phyloP scores from a whole-genome alignment of 1,284 basidiomycete genomes.

The Ganoderma lingzhi region DNA sequence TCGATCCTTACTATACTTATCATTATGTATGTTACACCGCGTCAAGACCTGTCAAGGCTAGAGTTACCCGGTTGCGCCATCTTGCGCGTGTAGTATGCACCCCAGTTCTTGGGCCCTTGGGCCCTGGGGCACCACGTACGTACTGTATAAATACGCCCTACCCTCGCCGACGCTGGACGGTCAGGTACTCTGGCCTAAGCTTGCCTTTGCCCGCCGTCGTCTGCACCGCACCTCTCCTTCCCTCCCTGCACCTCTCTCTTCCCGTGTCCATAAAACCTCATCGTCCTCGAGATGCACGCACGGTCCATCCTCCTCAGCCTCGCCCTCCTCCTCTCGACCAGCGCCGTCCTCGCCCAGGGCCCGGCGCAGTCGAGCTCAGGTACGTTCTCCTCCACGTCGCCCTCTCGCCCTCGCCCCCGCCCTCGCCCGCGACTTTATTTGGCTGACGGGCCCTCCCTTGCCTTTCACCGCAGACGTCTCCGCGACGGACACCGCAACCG shows the following conservation, averaged over 20 bases:
- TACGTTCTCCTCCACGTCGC: background rate
- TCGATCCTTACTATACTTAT: background rate
- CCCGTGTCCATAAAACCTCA: background rate
- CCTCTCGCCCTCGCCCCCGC: background rate
- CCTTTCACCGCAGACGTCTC: background rate
- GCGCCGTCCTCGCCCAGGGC: background rate
- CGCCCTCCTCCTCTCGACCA: background rate
- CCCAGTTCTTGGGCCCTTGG: background rate
- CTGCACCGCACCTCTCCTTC: background rate
- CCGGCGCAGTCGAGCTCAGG: background rate
- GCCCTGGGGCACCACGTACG: background rate
- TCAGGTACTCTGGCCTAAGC: background rate
- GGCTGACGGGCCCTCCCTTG: background rate
- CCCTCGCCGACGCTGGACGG: background rate
- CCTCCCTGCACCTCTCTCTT: background rate
- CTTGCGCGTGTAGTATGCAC: background rate
- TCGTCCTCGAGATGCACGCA: background rate
- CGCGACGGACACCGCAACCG: background rate
- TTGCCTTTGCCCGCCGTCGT: background rate
- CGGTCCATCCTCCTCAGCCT: conserved; percentile 2
- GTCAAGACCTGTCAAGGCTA: background rate
- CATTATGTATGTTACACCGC: background rate
- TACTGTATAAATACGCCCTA: background rate
- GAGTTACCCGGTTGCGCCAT: background rate
- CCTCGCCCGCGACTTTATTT: background rate